A percentile compares a stretch with the other conserved stretches of the same genome.
Evolutionary conservation across 257 asterid species (phyloP).

Genomic region (Misopates orontium): DNA sequence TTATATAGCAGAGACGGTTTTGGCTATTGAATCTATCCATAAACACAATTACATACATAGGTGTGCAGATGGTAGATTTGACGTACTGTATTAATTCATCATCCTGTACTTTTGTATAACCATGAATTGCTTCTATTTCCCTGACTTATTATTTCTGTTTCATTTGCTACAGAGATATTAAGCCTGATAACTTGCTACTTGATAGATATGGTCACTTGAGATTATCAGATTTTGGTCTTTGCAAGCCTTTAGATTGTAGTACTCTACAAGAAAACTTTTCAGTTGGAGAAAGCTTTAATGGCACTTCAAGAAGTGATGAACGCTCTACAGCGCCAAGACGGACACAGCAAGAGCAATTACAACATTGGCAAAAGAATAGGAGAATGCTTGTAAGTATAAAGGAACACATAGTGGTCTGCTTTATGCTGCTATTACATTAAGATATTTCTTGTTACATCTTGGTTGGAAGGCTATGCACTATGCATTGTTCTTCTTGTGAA

Average conservation of each 20-base stretch:
- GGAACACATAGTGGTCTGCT: not conserved
- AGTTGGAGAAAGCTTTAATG: slow-evolving; percentile 28
- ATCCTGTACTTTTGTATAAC: not conserved
- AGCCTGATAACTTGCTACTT: slow-evolving; percentile 54
- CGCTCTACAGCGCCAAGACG: slow-evolving; percentile 31
- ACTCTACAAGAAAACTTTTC: slow-evolving; percentile 49
- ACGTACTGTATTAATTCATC: not conserved
- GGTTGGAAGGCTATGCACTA: slow-evolving; percentile 20
- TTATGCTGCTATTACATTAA: slow-evolving; percentile 20
- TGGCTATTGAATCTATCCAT: slow-evolving; percentile 58
- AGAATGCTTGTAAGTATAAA: slow-evolving; percentile 81
- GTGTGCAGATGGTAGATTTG: slow-evolving; percentile 25
- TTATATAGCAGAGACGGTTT: slow-evolving; percentile 54
- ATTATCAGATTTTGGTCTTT: slow-evolving; percentile 54
- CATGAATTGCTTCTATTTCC: not conserved
- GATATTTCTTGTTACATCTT: slow-evolving; percentile 19
- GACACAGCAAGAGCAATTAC: slow-evolving; percentile 43
- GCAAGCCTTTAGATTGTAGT: slow-evolving; percentile 58
- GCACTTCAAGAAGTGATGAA: slow-evolving; percentile 29
- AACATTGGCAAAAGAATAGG: slow-evolving; percentile 94
- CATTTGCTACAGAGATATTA: slow-evolving; percentile 44
- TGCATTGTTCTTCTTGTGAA: slow-evolving; percentile 26
- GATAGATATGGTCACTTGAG: slow-evolving; percentile 54
- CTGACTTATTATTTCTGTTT: slow-evolving; percentile 22
- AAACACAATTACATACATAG: slow-evolving; percentile 54